Evolutionary conservation across 2,329 filamentous ascomycete species (phyloP).

Genomic region (Eutypa lata): DNA sequence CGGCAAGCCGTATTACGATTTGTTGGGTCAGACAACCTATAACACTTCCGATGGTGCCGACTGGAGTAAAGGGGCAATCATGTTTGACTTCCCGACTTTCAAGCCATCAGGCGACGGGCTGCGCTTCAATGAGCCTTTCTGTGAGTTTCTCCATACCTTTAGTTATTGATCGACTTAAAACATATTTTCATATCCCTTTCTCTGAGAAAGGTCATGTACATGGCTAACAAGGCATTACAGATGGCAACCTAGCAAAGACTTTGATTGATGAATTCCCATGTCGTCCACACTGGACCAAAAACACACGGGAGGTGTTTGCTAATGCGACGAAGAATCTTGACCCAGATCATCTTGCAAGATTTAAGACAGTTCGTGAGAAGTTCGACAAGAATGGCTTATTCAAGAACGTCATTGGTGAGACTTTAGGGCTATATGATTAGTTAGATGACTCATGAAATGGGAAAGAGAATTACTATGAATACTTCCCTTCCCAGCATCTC

Average conservation of each 20-base stretch:
- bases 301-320: slow-evolving; percentile 44
- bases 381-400: neutral
- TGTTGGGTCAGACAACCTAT: slow-evolving; percentile 47
- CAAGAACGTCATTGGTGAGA: neutral
- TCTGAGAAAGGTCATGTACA: too few relatives aligned
- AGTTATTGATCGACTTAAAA: too few relatives aligned
- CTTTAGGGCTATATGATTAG: neutral
- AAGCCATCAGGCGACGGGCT: slow-evolving; percentile 40
- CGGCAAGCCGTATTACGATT: slow-evolving; percentile 44
- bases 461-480: too few relatives aligned
- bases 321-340: slow-evolving; percentile 45
- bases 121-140: slow-evolving; percentile 49
- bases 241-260: slow-evolving; percentile 42
- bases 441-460: too few relatives aligned
- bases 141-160: slow-evolving; percentile 29
- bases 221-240: slow-evolving; percentile 14
- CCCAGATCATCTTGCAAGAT: slow-evolving; percentile 18
- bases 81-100: slow-evolving; percentile 52
- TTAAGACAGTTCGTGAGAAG: neutral
- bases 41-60: slow-evolving; percentile 46
- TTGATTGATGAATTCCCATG: slow-evolving; percentile 49
- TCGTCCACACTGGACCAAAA: slow-evolving; percentile 53
- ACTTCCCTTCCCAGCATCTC: too few relatives aligned
- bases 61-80: slow-evolving; percentile 48
- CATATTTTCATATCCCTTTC: neutral